These are phyloP conservation scores for Agarophyton chilense DNA, from an alignment of 23 red algal genomes.

Conservation along the genomic window DNA sequence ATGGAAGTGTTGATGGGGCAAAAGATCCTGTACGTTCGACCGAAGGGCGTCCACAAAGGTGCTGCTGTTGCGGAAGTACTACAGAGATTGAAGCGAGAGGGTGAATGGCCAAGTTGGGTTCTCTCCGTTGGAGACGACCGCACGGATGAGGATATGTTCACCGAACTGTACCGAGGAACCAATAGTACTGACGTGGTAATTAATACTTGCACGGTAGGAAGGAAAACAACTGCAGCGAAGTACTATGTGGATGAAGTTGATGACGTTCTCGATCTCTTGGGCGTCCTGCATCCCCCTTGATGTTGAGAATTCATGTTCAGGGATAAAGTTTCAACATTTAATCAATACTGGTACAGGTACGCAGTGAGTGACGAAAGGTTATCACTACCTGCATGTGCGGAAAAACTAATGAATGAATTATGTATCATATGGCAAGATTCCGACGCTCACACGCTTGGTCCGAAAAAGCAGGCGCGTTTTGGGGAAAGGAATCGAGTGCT, in stretches of 20 bases:
- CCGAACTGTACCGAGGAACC: constrained; percentile 45
- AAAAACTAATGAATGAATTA: no score
- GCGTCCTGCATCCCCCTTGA: constrained; percentile 13
- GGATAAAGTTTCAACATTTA: not conserved
- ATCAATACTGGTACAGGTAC: no score
- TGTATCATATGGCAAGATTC: no score
- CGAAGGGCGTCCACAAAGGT: constrained; percentile 92
- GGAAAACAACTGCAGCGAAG: constrained; percentile 81
- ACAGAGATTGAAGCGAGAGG: constrained; percentile 5
- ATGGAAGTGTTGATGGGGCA: constrained; percentile 93
- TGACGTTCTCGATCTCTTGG: constrained; percentile 79
- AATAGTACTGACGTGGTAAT: constrained; percentile 41
- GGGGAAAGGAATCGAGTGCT: not conserved
- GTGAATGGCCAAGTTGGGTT: constrained; percentile 68
- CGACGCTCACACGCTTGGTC: no score
- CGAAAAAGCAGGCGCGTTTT: no score
- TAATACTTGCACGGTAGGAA: constrained; percentile 84
- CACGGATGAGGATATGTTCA: constrained; percentile 97
- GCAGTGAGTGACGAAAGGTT: no score
- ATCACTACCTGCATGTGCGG: no score
- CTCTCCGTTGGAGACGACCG: constrained; percentile 87
- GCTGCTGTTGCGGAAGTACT: constrained; percentile 69
- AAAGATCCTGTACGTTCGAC: constrained; percentile 88
- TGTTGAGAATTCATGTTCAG: not conserved
- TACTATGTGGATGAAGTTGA: constrained; percentile 71